Evolutionary conservation across 768 basidiomycete species (phyloP), one percentile per base, ranked within the genome.

Genomic region (Galerina marginata): DNA sequence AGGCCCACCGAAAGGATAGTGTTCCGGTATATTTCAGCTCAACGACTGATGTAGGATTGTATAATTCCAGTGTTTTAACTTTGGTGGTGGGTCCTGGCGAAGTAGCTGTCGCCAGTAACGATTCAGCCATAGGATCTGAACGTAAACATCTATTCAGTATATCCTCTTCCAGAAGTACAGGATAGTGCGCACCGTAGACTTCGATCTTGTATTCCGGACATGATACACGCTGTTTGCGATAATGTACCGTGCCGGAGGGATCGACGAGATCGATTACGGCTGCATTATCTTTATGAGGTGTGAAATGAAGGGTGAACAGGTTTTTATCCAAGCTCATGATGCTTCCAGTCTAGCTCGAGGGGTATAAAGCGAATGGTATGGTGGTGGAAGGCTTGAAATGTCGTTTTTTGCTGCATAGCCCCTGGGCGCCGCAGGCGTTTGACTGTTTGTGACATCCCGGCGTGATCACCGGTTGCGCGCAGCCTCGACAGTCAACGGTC

Each of bases 311-410:
- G 2, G 93, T 94, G 77, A 94, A 95, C 10, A 95, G 78, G 71
- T 93, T 94, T 72, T 92, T 84, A 72, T 94, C 92, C 56, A 95
- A 78, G 69, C 91, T 91, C 92, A 93, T 93, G 66, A 64, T 63
- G 59, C 38, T 50, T 53, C 49, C 12, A 9, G 40, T 39, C 46
- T 20, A 25, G 40, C 44, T 48, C n/a, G 42, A 38, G 47, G 59
- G 58, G 63, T 62, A 67, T 58, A 56, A 20, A 43, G 15, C 48
- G 20, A 39, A 37, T 40, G 36, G 49, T 56, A 58, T 38, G 54
- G 59, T 53, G 60, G 50, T 51, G 61, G 44, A n/a, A 57, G 25
- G 42, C 46, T 26, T 54, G 47, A 58, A 47, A 39, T 47, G 39
- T 44, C 23, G 23, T 43, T 44, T 44, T 33, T 25, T 26, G 25